phyloP scores from a whole-genome alignment of 257 asterid genomes.

The Solanum pinnatisectum region DNA sequence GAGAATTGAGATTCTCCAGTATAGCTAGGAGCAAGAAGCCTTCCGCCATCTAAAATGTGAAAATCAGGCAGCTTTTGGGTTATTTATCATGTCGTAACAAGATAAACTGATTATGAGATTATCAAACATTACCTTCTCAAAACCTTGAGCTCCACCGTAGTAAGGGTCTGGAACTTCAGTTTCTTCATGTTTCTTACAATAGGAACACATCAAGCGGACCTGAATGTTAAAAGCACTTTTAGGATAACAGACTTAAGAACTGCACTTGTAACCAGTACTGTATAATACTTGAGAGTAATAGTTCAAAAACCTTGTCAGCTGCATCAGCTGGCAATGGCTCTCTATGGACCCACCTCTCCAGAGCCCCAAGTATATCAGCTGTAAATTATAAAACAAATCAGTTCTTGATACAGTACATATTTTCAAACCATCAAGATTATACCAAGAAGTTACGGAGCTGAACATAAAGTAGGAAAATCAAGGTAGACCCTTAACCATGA shows the following conservation, averaged over 20 bases:
- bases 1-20: neutral
- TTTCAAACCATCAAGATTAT: neutral
- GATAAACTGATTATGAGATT: neutral
- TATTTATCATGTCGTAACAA: neutral
- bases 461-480: neutral
- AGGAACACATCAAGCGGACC: constrained; percentile 68
- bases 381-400: neutral
- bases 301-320: constrained; percentile 39
- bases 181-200: constrained; percentile 64
- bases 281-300: neutral
- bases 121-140: constrained; percentile 55
- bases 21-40: neutral
- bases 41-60: neutral
- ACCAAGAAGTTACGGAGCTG: neutral
- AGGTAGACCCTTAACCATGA: neutral
- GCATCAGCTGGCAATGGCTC: constrained; percentile 50
- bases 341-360: constrained; percentile 71
- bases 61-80: neutral
- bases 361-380: constrained; percentile 57
- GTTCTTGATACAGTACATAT: neutral
- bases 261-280: neutral
- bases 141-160: constrained; percentile 81
- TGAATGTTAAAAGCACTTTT: constrained; percentile 4
- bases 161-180: constrained; percentile 87
- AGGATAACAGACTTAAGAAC: neutral